Base-by-base conservation (phyloP, 1,284 basidiomycete genomes). In the Boletus smithii region DNA sequence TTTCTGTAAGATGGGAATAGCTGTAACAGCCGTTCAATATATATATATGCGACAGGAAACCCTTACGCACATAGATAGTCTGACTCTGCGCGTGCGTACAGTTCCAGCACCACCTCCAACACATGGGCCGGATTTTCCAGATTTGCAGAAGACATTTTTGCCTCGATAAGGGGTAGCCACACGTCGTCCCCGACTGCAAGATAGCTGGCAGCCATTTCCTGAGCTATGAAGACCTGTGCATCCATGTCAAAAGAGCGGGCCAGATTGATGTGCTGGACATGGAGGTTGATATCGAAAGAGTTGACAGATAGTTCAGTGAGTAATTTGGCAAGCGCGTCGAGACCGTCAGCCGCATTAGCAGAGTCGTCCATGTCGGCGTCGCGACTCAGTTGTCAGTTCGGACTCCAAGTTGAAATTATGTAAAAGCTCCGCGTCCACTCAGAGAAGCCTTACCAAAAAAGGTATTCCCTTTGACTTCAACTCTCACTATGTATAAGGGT, bases 21-120 rank as follows among this genome's bases (percentile, higher is more conserved):
- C 90, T 93, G 60, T 30, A 56, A 58, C 39, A 45, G 43, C 41
- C 46, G 52, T 42, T 51, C 39, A 49, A 45, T 42, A 42, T 46
- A 46, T 29, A 40, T 33, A n/a, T 42, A 48, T 14, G 34, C 14
- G 34, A 38, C 39, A 44, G 34, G 49, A 33, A 35, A 66, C 42
- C 41, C 42, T 42, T 43, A 68, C 88, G 67, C 65, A 93, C 91
- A 92, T 24, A 91, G 61, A 62, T 93, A 93, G 59, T 94, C 91
- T 14, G 67, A 69, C 62, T 91, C 88, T 14, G 91, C 90, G 37
- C 74, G 76, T 35, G 73, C 67, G 61, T 85, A 92, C 37, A 83
- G 55, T n/a, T 76, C 74, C 47, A 89, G 65, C 10, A 90, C 63
- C 38, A n/a, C n/a, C n/a, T 82, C 79, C 34, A 76, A 60, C 18